Evolutionary conservation across 768 basidiomycete genomes (phyloP).

Genomic region (Roridomyces roridus): DNA sequence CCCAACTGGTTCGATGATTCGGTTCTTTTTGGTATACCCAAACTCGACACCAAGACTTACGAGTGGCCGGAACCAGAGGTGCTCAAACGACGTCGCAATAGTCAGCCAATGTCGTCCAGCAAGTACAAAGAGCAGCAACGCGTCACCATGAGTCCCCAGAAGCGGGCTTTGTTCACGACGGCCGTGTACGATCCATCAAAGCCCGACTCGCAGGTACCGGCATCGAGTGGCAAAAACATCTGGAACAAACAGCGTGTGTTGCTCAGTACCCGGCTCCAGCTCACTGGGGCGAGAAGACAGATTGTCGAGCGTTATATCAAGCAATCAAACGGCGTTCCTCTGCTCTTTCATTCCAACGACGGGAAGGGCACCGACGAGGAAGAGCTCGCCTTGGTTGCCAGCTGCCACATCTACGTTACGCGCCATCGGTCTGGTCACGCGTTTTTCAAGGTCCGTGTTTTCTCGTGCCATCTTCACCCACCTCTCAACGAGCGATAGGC

Average conservation of each 20-base stretch:
- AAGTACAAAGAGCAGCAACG: conserved; percentile 35
- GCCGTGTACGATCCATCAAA: conserved; percentile 25
- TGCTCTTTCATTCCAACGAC: conserved; percentile 32
- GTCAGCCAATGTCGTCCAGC: background rate
- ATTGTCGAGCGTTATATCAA: conserved; percentile 65
- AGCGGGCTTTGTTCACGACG: conserved; percentile 42
- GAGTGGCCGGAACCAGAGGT: conserved; percentile 77
- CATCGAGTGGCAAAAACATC: conserved; percentile 41
- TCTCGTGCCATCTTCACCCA: background rate
- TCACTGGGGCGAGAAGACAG: conserved; percentile 52
- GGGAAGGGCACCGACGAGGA: conserved; percentile 43
- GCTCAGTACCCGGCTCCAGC: conserved; percentile 62
- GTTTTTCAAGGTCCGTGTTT: conserved; percentile 66
- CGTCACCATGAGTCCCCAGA: conserved; percentile 39
- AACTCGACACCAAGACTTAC: conserved; percentile 60
- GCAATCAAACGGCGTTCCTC: conserved; percentile 61
- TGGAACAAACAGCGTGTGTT: conserved; percentile 69
- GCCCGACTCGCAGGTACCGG: conserved; percentile 9
- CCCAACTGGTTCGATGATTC: conserved; percentile 94
- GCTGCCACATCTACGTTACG: conserved; percentile 75
- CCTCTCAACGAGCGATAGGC: conserved; percentile 53
- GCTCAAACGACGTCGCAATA: conserved; percentile 36
- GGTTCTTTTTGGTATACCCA: conserved; percentile 59
- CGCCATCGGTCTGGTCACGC: conserved; percentile 69
- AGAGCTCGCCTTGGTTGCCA: conserved; percentile 38